A percentile compares a stretch with the other conserved stretches of the same genome.
phyloP scores from a whole-genome alignment of 1,284 basidiomycete species.

The Neotropicomus parvogracilis region DNA sequence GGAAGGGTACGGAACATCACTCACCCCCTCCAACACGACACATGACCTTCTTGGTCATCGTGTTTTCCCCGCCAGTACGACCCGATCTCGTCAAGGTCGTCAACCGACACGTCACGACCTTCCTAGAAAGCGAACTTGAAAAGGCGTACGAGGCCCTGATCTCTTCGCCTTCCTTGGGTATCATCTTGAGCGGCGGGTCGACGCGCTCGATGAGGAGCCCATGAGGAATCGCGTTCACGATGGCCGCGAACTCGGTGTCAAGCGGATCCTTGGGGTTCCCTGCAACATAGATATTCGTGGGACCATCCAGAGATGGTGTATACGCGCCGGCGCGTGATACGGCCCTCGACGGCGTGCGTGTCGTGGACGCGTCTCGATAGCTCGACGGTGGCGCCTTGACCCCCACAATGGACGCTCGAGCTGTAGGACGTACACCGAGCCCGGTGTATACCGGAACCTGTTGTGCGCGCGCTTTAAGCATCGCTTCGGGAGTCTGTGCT shows the following conservation, averaged over 20 bases:
- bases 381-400: constrained; percentile 67
- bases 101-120: constrained; percentile 75
- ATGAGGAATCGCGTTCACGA: constrained; percentile 75
- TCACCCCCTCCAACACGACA: constrained; percentile 79
- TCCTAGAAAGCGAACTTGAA: constrained; percentile 64
- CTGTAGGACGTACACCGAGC: constrained; percentile 37
- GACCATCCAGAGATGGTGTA: constrained; percentile 54
- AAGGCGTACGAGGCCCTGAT: constrained; percentile 81
- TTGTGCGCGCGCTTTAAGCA: constrained; percentile 52
- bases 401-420: constrained; percentile 37
- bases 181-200: constrained; percentile 66
- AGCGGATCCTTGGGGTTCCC: constrained; percentile 73
- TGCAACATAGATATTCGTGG: constrained; percentile 64
- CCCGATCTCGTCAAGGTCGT: constrained; percentile 68
- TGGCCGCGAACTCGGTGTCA: constrained; percentile 70
- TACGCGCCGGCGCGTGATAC: constrained; percentile 59
- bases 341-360: constrained; percentile 61
- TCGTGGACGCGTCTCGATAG: constrained; percentile 55
- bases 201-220: constrained; percentile 74
- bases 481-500: constrained; percentile 69
- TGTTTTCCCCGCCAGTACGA: constrained; percentile 41
- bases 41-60: constrained; percentile 77
- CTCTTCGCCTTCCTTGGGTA: constrained; percentile 72
- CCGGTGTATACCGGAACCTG: constrained; percentile 53
- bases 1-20: constrained; percentile 28